Conservation (phyloP, 106 monocot genomes). For the Iris macrosiphon region DNA sequence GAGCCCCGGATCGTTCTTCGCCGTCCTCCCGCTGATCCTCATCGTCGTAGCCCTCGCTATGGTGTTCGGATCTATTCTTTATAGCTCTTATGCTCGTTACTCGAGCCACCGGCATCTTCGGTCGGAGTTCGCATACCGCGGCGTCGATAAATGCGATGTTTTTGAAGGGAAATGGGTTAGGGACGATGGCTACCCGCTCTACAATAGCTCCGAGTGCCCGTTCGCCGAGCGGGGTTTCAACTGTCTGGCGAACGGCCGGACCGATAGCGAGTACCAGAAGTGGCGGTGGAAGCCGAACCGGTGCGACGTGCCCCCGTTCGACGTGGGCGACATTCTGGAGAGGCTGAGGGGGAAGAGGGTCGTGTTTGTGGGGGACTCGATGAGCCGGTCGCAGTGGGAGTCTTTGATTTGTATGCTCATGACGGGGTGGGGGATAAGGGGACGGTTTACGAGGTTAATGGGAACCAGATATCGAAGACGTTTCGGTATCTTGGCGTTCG, state of each 20-base stretch:
- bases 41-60: conserved; percentile 38
- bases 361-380: conserved; percentile 93
- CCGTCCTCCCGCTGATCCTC: conserved; percentile 23
- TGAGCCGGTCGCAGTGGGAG: conserved; percentile 99
- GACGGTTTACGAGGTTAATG: conserved; percentile 80
- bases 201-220: conserved; percentile 84
- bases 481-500: conserved; percentile 73
- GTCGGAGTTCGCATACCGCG: conserved; percentile 9
- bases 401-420: conserved; percentile 94
- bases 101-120: conserved; percentile 9
- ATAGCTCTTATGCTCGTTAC: conserved; percentile 34
- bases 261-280: conserved; percentile 62
- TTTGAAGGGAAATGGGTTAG: conserved; percentile 83
- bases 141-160: conserved; percentile 39
- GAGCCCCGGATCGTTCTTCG: conserved; percentile 20
- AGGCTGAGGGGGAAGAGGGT: conserved; percentile 70
- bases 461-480: conserved; percentile 80
- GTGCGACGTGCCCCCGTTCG: conserved; percentile 65
- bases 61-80: conserved; percentile 33
- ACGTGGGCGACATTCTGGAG: conserved; percentile 35
- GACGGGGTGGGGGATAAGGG: conserved; percentile 56
- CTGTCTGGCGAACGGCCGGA: conserved; percentile 90
- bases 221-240: conserved; percentile 90
- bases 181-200: conserved; percentile 50
- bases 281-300: conserved; percentile 87